These are phyloP conservation scores for Chaetomiaceae sp. DNA, from an alignment of 2,329 filamentous ascomycete species.

Conservation along the genomic window DNA sequence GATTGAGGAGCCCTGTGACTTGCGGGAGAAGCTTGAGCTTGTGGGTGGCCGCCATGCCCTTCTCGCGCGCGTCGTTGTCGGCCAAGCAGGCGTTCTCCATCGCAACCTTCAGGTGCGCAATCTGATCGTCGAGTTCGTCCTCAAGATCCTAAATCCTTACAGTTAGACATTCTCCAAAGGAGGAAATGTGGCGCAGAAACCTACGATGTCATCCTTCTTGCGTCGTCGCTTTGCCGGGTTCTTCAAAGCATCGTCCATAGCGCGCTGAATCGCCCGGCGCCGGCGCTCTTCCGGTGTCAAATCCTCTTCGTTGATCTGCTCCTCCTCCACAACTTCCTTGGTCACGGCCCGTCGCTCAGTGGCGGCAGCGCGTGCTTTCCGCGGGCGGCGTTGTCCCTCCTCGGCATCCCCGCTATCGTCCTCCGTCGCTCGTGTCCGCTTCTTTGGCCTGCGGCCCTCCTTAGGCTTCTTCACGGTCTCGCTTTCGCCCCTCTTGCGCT, in stretches of 20 bases:
- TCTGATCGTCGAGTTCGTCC: constrained; percentile 81
- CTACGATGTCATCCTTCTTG: constrained; percentile 84
- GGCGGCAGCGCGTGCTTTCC: constrained; percentile 32
- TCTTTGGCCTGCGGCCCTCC: constrained; percentile 65
- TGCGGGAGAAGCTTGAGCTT: constrained; percentile 92
- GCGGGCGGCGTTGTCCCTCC: constrained; percentile 30
- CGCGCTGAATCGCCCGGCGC: constrained; percentile 74
- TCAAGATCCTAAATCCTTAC: constrained; percentile 66
- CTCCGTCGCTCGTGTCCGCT: constrained; percentile 43
- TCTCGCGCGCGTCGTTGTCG: constrained; percentile 74
- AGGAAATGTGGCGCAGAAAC: constrained; percentile 28
- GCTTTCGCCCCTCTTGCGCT: constrained; percentile 58
- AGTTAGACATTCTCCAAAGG: constrained; percentile 19
- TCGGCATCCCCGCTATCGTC: constrained; percentile 48
- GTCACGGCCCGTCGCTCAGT: constrained; percentile 43
- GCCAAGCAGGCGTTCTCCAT: constrained; percentile 88
- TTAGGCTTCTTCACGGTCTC: constrained; percentile 66
- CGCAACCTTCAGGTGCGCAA: constrained; percentile 76
- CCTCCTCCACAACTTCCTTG: constrained; percentile 39
- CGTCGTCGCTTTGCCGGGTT: constrained; percentile 64
- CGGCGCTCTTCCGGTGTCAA: constrained; percentile 80
- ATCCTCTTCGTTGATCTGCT: constrained; percentile 67
- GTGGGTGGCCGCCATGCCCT: constrained; percentile 75
- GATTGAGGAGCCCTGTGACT: constrained; percentile 81
- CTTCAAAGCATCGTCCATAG: constrained; percentile 84